Base-by-base conservation (phyloP, 1,139 yeast species). In the Ashbya aceris region DNA sequence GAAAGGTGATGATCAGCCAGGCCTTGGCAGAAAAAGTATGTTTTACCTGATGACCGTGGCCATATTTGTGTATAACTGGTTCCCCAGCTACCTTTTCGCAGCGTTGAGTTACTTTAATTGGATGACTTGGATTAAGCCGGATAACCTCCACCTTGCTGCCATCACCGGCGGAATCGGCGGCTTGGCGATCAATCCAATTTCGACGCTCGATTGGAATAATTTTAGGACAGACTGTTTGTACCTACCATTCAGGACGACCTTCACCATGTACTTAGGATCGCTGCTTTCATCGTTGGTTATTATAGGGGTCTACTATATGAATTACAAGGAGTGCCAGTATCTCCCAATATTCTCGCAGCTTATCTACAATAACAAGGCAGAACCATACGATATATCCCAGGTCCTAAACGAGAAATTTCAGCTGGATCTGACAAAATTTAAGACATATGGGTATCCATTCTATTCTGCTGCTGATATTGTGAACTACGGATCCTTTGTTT, bases 91-190 rank as follows among this genome's bases (percentile, higher is more conserved):
- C 30, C 34, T 49, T 11, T 40, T 47, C 27, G 39, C 43, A 27
- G 42, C 45, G n/a, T 40, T 49, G 9, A 44, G 40, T 30, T 61
- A 64, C 11, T 78, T 78, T 60, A 76, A 74, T 55, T 77, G 83
- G 83, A 70, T 74, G 57, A 71, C 77, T 3, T 79, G 84, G 84
- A 76, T 77, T 39, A 62, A 67, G 4, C 83, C 83, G 13, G 50
- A 68, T 31, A 77, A 75, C 54, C 65, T 73, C 49, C 69, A 70
- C 43, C 58, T 79, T 38, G 80, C 77, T 8, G 64, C 67, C 8
- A 63, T 79, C 33, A 74, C 79, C 2, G 85, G 85, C 2, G 57
- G 69, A 3, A 51, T 54, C 8, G 43, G 53, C 14, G 83, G 83
- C 13, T 54, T 77, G 10, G 82, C 82, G 1, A 49, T 76, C 40